Conservation (phyloP, 139 green algal genomes). For the Astrephomene gubernaculifera region DNA sequence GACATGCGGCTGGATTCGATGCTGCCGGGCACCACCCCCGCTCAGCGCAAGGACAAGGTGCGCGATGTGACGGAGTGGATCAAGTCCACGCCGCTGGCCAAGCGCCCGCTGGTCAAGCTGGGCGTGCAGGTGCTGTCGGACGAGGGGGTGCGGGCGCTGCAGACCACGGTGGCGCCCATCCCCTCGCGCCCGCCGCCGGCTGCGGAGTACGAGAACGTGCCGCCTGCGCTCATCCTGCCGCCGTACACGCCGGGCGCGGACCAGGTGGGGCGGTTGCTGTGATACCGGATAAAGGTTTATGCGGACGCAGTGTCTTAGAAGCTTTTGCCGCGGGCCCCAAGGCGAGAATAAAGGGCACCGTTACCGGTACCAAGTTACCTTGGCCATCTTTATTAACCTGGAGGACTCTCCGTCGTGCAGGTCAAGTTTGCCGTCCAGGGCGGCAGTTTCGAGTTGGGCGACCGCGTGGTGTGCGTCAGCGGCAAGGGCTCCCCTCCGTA, state of each 20-base stretch:
- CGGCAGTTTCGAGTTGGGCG: slow-evolving; percentile 85
- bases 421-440: slow-evolving; percentile 68
- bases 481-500: slow-evolving; percentile 74
- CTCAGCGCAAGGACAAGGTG: slow-evolving; percentile 37
- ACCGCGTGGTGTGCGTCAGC: slow-evolving; percentile 77
- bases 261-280: slow-evolving; percentile 42
- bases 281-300: too few relatives aligned
- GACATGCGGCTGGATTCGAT: slow-evolving; percentile 15
- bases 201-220: slow-evolving; percentile 84
- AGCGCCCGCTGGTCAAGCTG: slow-evolving; percentile 80
- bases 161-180: slow-evolving; percentile 48
- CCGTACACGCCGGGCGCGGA: slow-evolving; percentile 62
- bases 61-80: slow-evolving; percentile 72
- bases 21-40: slow-evolving; percentile 4
- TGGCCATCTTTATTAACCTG: too few relatives aligned
- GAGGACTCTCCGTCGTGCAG: too few relatives aligned
- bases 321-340: too few relatives aligned
- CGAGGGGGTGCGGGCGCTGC: slow-evolving; percentile 77
- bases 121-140: slow-evolving; percentile 74
- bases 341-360: too few relatives aligned
- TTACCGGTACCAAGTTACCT: too few relatives aligned
- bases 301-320: too few relatives aligned
- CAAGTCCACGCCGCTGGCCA: slow-evolving; percentile 70
- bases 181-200: slow-evolving; percentile 2
- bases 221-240: slow-evolving; percentile 80